Evolutionary conservation across 2,329 filamentous ascomycete genomes (phyloP), one percentile per base, ranked within the genome.

Genomic region (Lachnellula cervina): DNA sequence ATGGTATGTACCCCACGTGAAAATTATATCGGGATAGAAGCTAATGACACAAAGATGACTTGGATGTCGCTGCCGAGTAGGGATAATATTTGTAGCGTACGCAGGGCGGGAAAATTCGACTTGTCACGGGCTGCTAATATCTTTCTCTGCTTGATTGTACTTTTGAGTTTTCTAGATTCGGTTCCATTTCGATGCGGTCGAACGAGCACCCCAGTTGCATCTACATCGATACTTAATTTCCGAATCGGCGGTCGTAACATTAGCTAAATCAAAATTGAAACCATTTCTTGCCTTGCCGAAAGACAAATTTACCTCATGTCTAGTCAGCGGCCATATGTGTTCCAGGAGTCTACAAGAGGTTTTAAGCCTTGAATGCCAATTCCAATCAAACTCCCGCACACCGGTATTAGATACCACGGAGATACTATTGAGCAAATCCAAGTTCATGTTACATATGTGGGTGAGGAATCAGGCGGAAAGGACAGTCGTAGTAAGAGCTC

Each of bases 21-120:
- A 32, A 32, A 25, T 14, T 21, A 14, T 17, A 19, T 44, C 14
- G 17, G n/a, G 19, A 19, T 5, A 17, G 14, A 23, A 44, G 42
- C 42, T 44, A 23, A 44, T 44, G 17, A 6, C 87, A 85, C 66
- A 90, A 96, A 69, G 94, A 99, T 72, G 94, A 99, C 70, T 83
- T 97, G 71, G 94, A 99, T 73, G 92, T 94, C 70, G 93, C 92
- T 68, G 94, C 97, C 76, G 77, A 67, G 63, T 61, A 68, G 62
- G 62, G 52, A 57, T 56, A 49, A 52, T 59, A 54, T 43, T 59
- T 28, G 60, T 56, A 59, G 62, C 60, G 58, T 62, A 59, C 54
- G 51, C 47, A 55, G 44, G 58, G 59, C 54, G 59, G 64, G 56
- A 64, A 70, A 66, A 65, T 57, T 64, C 61, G 40, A 53, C 56